Conservation (phyloP, 441 rosid genomes). For the Jatropha multifida region DNA sequence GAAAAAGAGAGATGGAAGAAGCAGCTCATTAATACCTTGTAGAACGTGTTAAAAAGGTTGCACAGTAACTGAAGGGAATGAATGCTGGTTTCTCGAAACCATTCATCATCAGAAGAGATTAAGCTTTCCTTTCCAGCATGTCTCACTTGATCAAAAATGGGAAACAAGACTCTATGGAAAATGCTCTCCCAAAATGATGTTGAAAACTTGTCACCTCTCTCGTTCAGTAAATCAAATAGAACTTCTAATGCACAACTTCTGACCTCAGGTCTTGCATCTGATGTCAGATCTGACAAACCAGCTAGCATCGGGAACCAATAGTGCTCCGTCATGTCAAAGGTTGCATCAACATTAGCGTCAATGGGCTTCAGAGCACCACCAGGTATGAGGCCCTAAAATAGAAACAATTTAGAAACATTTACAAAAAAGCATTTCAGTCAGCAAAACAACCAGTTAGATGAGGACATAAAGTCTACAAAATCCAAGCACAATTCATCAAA, state of each 20-base stretch:
- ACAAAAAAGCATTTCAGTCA: slow-evolving; percentile 8
- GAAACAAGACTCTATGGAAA: slow-evolving; percentile 96
- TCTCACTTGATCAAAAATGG: slow-evolving; percentile 97
- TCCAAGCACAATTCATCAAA: background rate
- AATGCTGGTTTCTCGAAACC: slow-evolving; percentile 96
- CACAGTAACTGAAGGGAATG: slow-evolving; percentile 98
- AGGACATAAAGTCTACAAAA: slow-evolving; percentile 17
- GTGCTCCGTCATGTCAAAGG: slow-evolving; percentile 92
- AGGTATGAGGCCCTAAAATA: slow-evolving; percentile 86
- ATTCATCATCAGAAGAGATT: slow-evolving; percentile 73
- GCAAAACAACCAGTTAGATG: slow-evolving; percentile 23
- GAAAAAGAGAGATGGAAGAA: slow-evolving; percentile 11
- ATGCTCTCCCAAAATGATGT: slow-evolving; percentile 98
- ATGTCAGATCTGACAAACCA: slow-evolving; percentile 96
- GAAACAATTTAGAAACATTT: slow-evolving; percentile 18
- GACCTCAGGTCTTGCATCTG: slow-evolving; percentile 94
- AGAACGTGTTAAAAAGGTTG: slow-evolving; percentile 97
- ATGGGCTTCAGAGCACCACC: slow-evolving; percentile 92
- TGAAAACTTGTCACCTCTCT: slow-evolving; percentile 96
- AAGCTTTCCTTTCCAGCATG: slow-evolving; percentile 88
- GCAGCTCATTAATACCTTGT: slow-evolving; percentile 67
- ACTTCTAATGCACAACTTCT: slow-evolving; percentile 99
- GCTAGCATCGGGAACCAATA: slow-evolving; percentile 99
- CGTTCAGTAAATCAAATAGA: slow-evolving; percentile 96
- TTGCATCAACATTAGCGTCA: slow-evolving; percentile 51